Evolutionary conservation across 148 eudicot species (phyloP).

Genomic region (Linanthus parryae): DNA sequence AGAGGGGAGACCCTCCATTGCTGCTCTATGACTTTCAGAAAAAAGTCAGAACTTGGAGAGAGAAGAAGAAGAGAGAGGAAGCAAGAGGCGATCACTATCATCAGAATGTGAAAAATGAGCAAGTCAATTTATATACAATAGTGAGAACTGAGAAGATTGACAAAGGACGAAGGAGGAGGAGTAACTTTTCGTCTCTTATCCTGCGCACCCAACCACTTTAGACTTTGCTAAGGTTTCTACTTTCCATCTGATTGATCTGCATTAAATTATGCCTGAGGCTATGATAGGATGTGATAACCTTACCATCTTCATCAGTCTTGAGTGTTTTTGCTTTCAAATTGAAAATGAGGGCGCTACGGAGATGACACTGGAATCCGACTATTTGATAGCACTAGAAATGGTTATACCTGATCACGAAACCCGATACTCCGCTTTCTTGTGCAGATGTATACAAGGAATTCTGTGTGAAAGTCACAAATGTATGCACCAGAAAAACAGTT

Average conservation of each 20-base stretch:
- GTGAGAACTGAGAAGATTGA: background rate
- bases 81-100: background rate
- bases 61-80: background rate
- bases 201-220: slow-evolving; percentile 11
- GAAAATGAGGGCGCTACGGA: background rate
- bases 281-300: too few species aligned
- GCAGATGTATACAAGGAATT: too few species aligned
- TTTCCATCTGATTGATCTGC: background rate
- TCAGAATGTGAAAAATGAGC: background rate
- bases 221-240: background rate
- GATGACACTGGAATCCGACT: background rate
- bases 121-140: slow-evolving; percentile 1
- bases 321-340: background rate
- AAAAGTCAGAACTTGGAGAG: background rate
- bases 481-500: too few species aligned
- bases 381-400: background rate
- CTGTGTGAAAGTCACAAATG: too few species aligned
- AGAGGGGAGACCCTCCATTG: slow-evolving; percentile 80
- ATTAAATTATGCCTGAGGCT: too few species aligned
- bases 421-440: too few species aligned
- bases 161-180: background rate
- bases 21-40: too few species aligned
- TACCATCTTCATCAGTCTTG: background rate
- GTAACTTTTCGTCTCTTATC: slow-evolving; percentile 6
- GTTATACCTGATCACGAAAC: too few species aligned